Conservation (phyloP, 2,329 filamentous ascomycete genomes). For the Ophiocordyceps camponoti-floridani region DNA sequence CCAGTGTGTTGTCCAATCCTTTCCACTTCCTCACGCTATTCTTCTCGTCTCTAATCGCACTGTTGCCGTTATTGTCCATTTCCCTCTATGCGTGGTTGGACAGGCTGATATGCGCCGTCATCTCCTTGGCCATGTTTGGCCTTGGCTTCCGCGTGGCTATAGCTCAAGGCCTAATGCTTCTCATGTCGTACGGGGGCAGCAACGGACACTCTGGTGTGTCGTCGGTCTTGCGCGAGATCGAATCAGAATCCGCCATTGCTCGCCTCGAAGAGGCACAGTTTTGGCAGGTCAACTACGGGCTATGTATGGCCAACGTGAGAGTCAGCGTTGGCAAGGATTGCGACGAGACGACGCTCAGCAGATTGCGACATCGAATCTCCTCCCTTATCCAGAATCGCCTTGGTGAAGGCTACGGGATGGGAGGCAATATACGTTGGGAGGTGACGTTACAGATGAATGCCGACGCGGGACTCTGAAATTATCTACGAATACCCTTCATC, state of each 20-base stretch:
- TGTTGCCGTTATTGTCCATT: slow-evolving; percentile 67
- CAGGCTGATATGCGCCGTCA: slow-evolving; percentile 59
- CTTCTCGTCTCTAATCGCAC: slow-evolving; percentile 62
- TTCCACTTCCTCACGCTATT: slow-evolving; percentile 88
- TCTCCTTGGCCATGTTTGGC: slow-evolving; percentile 75
- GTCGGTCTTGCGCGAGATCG: slow-evolving; percentile 70
- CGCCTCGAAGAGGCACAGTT: slow-evolving; percentile 82
- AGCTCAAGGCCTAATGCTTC: slow-evolving; percentile 78
- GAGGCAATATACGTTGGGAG: slow-evolving; percentile 74
- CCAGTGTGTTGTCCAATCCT: slow-evolving; percentile 80
- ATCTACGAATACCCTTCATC: too few relatives aligned
- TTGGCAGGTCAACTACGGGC: slow-evolving; percentile 95
- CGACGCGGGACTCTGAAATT: neutral
- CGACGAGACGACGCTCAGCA: slow-evolving; percentile 53
- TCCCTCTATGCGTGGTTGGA: slow-evolving; percentile 75
- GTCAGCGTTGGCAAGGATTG: slow-evolving; percentile 46
- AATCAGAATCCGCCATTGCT: slow-evolving; percentile 57
- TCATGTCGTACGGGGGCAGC: slow-evolving; percentile 61
- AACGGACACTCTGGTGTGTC: slow-evolving; percentile 33
- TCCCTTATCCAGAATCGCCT: slow-evolving; percentile 71
- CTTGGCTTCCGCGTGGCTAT: slow-evolving; percentile 71
- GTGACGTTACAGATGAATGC: slow-evolving; percentile 64
- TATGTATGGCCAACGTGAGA: slow-evolving; percentile 90
- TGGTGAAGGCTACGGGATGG: slow-evolving; percentile 72
- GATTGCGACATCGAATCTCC: slow-evolving; percentile 57